These are phyloP conservation scores for Flaveria robusta DNA, from an alignment of 129 eudicot genomes.

Conservation along the genomic window DNA sequence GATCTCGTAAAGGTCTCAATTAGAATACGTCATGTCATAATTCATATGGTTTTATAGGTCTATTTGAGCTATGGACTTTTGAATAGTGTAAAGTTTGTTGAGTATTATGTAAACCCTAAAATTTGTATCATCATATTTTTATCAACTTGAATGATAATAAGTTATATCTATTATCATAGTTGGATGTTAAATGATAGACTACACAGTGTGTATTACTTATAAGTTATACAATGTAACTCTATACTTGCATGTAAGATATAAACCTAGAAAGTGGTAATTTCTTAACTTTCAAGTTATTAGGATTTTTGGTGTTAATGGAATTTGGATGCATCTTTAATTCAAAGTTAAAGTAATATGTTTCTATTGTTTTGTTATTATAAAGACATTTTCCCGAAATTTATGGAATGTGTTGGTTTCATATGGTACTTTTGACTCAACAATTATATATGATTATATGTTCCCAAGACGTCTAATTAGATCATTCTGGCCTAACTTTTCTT, in stretches of 20 bases:
- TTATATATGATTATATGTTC: slow-evolving; percentile 3
- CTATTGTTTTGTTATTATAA: neutral
- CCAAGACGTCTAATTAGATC: slow-evolving; percentile 5
- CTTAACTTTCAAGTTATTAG: neutral
- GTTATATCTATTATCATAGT: too few relatives aligned
- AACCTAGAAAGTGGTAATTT: neutral
- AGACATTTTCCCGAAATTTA: slow-evolving; percentile 10
- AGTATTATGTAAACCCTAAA: too few relatives aligned
- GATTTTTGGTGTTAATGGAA: neutral
- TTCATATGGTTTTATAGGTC: neutral
- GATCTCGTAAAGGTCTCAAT: neutral
- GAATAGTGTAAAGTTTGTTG: too few relatives aligned
- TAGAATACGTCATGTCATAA: neutral
- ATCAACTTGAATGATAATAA: too few relatives aligned
- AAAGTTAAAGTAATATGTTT: neutral
- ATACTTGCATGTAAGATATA: too few relatives aligned
- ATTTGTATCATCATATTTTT: too few relatives aligned
- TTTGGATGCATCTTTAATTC: neutral
- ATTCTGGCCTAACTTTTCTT: slow-evolving; percentile 4
- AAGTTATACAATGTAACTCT: too few relatives aligned
- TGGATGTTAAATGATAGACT: too few relatives aligned
- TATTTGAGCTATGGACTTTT: too few relatives aligned
- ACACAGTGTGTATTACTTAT: too few relatives aligned
- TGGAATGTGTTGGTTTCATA: slow-evolving; percentile 32
- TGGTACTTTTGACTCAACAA: slow-evolving; percentile 18